Percentiles rank a stretch among this genome's conserved stretches.
phyloP scores from a whole-genome alignment of 192 early-diverging fungal genomes.

The Allomyces macrogynus region DNA sequence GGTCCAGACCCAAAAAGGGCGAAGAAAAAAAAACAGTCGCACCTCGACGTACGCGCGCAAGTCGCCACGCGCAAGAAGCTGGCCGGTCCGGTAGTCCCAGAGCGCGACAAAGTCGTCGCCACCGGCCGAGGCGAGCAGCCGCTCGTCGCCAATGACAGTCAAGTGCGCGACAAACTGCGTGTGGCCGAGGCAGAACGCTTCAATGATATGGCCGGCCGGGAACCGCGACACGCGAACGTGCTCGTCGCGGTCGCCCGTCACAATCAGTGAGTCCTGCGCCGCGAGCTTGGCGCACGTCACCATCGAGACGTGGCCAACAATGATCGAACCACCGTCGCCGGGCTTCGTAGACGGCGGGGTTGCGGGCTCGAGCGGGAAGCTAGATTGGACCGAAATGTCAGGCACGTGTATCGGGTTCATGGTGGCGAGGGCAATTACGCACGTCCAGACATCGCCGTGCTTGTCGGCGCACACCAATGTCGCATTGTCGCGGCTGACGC shows the following conservation, averaged over 20 bases:
- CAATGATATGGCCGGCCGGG: conserved; percentile 77
- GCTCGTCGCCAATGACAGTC: background rate
- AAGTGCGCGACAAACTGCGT: conserved; percentile 27
- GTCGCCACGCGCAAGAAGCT: background rate
- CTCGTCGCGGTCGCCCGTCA: conserved; percentile 93
- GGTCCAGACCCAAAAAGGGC: background rate
- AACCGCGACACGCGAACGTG: conserved; percentile 86
- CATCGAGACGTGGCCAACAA: background rate
- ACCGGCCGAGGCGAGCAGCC: background rate
- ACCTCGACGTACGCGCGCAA: background rate
- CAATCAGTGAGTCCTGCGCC: conserved; percentile 36
- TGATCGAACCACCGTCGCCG: background rate
- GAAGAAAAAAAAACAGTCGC: background rate
- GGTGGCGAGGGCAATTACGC: background rate
- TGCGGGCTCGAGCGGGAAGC: too few species aligned
- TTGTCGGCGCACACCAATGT: background rate
- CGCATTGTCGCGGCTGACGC: background rate
- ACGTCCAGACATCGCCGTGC: conserved; percentile 1
- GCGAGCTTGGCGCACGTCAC: conserved; percentile 26
- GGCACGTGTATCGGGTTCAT: background rate
- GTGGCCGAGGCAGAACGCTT: conserved; percentile 78
- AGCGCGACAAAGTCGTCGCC: background rate
- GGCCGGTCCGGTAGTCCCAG: background rate
- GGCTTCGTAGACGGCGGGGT: background rate
- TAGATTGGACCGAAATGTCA: too few species aligned